Evolutionary conservation across 495 filamentous ascomycete genomes (phyloP), one percentile per base, ranked within the genome.

Genomic region (Amniculicola lignicola): DNA sequence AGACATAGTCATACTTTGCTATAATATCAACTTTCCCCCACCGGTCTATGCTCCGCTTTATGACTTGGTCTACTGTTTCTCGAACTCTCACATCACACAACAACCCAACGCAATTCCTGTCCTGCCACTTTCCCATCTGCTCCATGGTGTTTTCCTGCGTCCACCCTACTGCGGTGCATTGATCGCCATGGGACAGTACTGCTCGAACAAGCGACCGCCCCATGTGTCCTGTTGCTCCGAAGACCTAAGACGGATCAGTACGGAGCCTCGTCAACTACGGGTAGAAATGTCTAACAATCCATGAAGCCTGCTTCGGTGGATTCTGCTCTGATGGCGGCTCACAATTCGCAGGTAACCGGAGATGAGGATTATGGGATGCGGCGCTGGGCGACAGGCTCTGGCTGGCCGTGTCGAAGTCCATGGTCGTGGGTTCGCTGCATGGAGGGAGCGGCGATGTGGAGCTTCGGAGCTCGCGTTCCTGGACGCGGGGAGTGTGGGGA

Each of bases 201-300:
- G 79, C 82, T 57, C 89, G 89, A 39, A 89, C 88, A 19, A 98
- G 81, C 10, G 87, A 92, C 44, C 90, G 87, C 58, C 93, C 93
- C 76, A 97, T 94, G 64, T 98, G 93, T 46, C 93, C 93, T 3
- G 90, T 96, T 36, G 89, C 90, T 37, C 93, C 93, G 70, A 96
- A 98, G 58, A 98, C 78, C 85, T 90, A 49, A 14, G 14, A 16
- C 18, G 9, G 36, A 37, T 3, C 10, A 10, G 35, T 52, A 28
- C 31, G 22, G 19, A 40, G 11, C 11, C 14, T 23, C 35, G 50
- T 15, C 22, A 7, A 11, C n/a, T 22, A 6, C 15, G 31, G 21
- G 22, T 4, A 45, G 27, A 48, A n/a, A 18, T 27, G 15, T 53
- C 60, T 9, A 56, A 68, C 63, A 9, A 70, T 59, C 67, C 67